Evolutionary conservation across 2,329 filamentous ascomycete species (phyloP).

Genomic region (Ceratocystis cacaofunesta): DNA sequence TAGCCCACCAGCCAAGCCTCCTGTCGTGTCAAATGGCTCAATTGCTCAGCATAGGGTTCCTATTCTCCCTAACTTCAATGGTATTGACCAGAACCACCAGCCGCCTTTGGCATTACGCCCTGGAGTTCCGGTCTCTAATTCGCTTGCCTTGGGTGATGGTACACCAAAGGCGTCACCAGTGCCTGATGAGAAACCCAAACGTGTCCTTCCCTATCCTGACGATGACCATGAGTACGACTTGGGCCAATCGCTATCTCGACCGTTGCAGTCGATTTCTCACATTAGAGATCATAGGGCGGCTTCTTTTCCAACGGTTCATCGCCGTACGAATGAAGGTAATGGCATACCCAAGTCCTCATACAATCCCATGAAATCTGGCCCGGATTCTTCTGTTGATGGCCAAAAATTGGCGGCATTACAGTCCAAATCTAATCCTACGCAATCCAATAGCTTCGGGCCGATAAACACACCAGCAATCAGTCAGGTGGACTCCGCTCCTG

Average conservation of each 20-base stretch:
- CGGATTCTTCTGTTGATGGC: neutral
- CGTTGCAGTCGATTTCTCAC: neutral
- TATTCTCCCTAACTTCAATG: neutral
- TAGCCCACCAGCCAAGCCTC: neutral
- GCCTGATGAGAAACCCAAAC: neutral
- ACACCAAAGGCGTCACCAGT: neutral
- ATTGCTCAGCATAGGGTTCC: neutral
- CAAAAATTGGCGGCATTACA: neutral
- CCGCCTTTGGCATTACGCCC: constrained; percentile 7
- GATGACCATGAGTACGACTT: constrained; percentile 7
- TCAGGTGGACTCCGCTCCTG: neutral
- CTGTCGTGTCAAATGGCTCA: neutral
- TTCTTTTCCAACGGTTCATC: neutral
- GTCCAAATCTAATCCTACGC: neutral
- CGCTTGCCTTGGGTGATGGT: neutral
- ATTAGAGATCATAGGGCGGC: neutral
- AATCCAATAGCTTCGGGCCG: neutral
- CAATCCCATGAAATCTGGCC: neutral
- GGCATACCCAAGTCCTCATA: neutral
- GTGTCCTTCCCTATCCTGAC: constrained; percentile 13
- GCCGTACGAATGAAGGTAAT: neutral
- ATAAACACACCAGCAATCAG: neutral
- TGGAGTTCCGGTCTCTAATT: constrained; percentile 2
- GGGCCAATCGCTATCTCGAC: neutral
- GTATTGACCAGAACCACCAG: neutral